Evolutionary conservation across 2,329 filamentous ascomycete genomes (phyloP).

Genomic region (Trichoderma atroviride): DNA sequence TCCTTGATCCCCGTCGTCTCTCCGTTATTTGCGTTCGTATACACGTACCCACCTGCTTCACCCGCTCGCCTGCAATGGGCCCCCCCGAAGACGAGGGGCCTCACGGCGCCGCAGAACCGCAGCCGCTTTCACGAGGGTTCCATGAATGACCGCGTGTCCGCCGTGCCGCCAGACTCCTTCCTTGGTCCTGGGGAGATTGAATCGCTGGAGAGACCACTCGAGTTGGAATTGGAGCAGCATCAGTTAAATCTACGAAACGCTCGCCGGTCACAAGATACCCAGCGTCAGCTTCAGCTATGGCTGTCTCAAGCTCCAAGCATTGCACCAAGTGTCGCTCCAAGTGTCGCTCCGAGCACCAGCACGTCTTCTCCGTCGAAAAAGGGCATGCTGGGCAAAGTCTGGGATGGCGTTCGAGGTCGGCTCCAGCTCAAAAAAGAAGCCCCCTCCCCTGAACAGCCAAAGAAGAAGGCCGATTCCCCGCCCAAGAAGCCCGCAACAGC

Average conservation of each 20-base stretch:
- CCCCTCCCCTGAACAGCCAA: constrained; percentile 31
- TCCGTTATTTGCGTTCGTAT: not conserved
- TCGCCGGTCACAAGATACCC: constrained; percentile 16
- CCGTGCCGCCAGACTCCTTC: constrained; percentile 70
- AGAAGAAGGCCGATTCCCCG: constrained; percentile 27
- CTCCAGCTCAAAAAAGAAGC: constrained; percentile 37
- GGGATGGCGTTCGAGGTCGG: constrained; percentile 43
- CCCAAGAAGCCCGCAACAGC: constrained; percentile 1
- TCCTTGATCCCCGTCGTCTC: not conserved
- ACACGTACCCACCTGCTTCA: not conserved
- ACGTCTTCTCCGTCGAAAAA: constrained; percentile 27
- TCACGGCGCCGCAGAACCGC: constrained; percentile 38
- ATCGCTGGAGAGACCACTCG: constrained; percentile 37
- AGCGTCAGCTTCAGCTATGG: constrained; percentile 23
- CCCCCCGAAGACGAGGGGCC: constrained; percentile 38
- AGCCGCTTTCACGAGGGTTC: constrained; percentile 76
- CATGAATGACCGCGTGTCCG: constrained; percentile 80
- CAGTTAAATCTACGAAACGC: constrained; percentile 5
- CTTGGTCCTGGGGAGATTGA: constrained; percentile 49
- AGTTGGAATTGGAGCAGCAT: constrained; percentile 19
- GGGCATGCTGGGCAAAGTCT: constrained; percentile 42
- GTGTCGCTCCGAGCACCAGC: constrained; percentile 7
- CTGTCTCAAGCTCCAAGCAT: constrained; percentile 8
- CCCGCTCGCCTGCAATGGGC: constrained; percentile 32
- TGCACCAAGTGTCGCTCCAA: constrained; percentile 8